Conservation (phyloP, 2,329 filamentous ascomycete species). For the Fusarium pseudonygamai region DNA sequence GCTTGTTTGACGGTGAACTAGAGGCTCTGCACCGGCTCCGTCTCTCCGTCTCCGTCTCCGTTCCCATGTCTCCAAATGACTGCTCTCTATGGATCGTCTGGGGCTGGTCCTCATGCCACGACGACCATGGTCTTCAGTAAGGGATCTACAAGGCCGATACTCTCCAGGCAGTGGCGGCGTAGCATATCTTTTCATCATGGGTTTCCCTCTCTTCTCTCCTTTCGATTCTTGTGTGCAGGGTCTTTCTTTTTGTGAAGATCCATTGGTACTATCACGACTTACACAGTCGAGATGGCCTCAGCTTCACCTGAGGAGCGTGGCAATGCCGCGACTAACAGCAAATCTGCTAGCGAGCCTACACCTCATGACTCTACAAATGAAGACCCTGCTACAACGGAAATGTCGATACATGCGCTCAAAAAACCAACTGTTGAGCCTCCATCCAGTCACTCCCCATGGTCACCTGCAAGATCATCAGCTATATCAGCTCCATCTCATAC, state of each 20-base stretch:
- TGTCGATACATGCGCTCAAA: background rate
- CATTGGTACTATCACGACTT: background rate
- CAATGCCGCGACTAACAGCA: background rate
- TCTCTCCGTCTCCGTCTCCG: background rate
- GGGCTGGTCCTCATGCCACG: conserved; percentile 17
- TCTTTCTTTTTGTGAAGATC: background rate
- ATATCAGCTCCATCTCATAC: conserved; percentile 11
- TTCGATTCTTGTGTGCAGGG: background rate
- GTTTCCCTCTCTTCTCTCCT: background rate
- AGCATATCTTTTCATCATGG: background rate
- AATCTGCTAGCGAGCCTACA: background rate
- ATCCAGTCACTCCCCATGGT: conserved; percentile 11
- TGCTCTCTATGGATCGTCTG: conserved; percentile 14
- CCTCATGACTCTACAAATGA: background rate
- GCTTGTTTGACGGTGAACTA: conserved; percentile 26
- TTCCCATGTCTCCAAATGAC: background rate
- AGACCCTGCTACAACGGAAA: conserved; percentile 1
- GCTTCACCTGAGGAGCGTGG: conserved; percentile 1
- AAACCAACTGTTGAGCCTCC: background rate
- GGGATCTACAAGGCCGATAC: background rate
- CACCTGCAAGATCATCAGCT: conserved; percentile 22
- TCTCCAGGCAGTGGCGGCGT: background rate
- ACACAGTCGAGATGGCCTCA: conserved; percentile 22
- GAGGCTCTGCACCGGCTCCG: conserved; percentile 19
- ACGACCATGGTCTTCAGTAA: background rate